These are phyloP conservation scores for Puccinia novopanici DNA, from an alignment of 1,284 basidiomycete genomes.

Conservation along the genomic window DNA sequence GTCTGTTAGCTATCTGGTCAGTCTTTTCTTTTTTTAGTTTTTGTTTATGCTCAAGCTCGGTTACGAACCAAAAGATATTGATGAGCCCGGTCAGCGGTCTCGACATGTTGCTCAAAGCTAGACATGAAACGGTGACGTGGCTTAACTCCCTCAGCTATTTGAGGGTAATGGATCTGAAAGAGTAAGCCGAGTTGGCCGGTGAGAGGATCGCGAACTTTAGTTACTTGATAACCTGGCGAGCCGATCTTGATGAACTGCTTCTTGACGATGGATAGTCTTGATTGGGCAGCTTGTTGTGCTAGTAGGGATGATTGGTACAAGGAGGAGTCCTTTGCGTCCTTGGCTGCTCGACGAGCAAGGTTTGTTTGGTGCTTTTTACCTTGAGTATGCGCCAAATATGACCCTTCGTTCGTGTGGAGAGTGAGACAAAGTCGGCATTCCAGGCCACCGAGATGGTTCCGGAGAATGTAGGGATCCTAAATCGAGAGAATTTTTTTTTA, in stretches of 20 bases:
- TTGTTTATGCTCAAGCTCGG: background rate
- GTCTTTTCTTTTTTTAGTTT: background rate
- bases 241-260: conserved; percentile 98
- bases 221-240: conserved; percentile 67
- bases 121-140: conserved; percentile 95
- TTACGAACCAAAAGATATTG: conserved; percentile 89
- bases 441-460: conserved; percentile 92
- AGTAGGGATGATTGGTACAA: conserved; percentile 66
- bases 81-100: conserved; percentile 90
- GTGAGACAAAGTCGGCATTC: conserved; percentile 98
- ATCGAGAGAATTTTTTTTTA: background rate
- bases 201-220: conserved; percentile 63
- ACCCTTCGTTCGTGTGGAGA: conserved; percentile 97
- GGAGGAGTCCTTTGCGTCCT: conserved; percentile 79
- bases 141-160: conserved; percentile 76
- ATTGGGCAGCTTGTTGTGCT: conserved; percentile 45
- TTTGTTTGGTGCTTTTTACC: conserved; percentile 99
- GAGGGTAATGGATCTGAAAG: conserved; percentile 93
- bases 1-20: background rate
- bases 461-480: conserved; percentile 96
- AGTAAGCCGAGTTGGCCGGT: conserved; percentile 75
- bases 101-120: conserved; percentile 94
- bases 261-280: conserved; percentile 68
- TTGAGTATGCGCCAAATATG: conserved; percentile 97
- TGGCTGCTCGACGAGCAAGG: conserved; percentile 88